Conservation (phyloP, 2,329 filamentous ascomycete genomes). For the Elsinoe batatas region DNA sequence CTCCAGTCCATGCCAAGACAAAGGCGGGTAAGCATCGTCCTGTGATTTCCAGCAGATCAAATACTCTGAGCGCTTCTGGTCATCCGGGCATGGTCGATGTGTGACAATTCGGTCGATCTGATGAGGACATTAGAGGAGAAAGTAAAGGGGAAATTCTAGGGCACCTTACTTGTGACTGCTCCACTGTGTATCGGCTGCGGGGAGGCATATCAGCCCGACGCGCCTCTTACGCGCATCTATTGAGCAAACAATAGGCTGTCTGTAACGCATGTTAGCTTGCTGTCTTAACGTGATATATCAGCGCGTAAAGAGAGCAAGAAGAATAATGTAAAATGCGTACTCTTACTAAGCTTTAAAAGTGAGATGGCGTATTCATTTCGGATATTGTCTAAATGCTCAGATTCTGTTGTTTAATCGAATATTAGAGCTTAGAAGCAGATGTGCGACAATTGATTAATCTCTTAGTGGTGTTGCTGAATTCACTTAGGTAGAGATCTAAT, state of each 20-base stretch:
- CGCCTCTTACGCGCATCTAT: neutral
- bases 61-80: slow-evolving; percentile 25
- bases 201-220: neutral
- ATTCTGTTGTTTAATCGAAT: too few species aligned
- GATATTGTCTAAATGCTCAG: neutral
- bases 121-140: neutral
- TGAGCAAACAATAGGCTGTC: neutral
- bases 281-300: neutral
- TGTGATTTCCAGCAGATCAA: slow-evolving; percentile 32
- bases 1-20: slow-evolving; percentile 35
- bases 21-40: slow-evolving; percentile 21
- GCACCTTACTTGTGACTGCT: neutral
- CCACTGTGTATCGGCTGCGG: slow-evolving; percentile 1
- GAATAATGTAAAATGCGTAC: neutral
- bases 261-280: neutral
- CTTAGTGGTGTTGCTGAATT: neutral
- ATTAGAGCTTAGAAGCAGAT: neutral
- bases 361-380: neutral
- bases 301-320: neutral
- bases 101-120: slow-evolving; percentile 6
- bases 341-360: neutral
- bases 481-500: too few species aligned
- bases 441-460: neutral
- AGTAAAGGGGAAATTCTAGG: neutral
- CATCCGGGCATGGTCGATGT: neutral